A percentile compares a stretch with the other conserved stretches of the same genome.
Evolutionary conservation across 225 moss, liverwort and hornwort species (phyloP).

Genomic region (Antitrichia curtipendula): DNA sequence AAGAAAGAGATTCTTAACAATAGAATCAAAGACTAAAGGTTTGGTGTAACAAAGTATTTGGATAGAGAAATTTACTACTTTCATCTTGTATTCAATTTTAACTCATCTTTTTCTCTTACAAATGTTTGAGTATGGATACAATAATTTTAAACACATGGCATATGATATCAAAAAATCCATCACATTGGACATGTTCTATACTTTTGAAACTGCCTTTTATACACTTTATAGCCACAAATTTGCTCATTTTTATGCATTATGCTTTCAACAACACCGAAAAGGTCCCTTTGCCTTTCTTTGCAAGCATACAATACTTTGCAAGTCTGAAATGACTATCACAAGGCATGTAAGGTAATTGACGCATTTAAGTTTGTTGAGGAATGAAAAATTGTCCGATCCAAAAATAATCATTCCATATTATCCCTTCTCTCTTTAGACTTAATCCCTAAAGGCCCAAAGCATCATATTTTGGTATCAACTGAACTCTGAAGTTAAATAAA

Average conservation of each 20-base stretch:
- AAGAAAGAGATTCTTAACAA: neutral
- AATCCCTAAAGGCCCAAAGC: no score
- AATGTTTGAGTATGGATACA: no score
- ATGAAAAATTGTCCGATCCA: no score
- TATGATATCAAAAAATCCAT: neutral
- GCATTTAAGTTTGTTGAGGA: neutral
- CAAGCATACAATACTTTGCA: constrained; percentile 68
- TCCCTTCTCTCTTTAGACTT: neutral
- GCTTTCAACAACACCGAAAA: constrained; percentile 82
- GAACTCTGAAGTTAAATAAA: neutral
- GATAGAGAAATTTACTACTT: neutral
- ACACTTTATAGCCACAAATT: constrained; percentile 75
- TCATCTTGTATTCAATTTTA: neutral
- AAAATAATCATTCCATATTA: neutral
- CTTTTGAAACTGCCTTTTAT: constrained; percentile 78
- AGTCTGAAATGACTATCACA: neutral
- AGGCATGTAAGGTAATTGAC: neutral
- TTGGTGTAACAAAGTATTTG: neutral
- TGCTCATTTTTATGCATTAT: constrained; percentile 71
- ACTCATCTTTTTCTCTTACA: no score
- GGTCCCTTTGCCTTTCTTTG: constrained; percentile 75
- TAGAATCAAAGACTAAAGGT: neutral
- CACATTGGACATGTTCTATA: constrained; percentile 40
- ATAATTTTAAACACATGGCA: neutral
- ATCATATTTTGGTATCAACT: neutral